Evolutionary conservation across 345 rosid genomes (phyloP).

Genomic region (Garcia nutans): DNA sequence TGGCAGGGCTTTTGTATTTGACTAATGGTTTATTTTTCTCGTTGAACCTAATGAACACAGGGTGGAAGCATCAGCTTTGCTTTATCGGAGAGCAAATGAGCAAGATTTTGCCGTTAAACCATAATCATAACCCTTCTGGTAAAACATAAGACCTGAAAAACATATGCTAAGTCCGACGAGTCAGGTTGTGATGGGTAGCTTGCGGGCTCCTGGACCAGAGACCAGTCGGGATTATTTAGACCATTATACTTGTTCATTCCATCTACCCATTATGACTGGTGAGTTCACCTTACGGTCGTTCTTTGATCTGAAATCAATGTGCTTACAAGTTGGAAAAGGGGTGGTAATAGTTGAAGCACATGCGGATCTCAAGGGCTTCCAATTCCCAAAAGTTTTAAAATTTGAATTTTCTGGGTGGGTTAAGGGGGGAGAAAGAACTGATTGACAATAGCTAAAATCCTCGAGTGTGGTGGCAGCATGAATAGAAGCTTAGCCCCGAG

Average conservation of each 20-base stretch:
- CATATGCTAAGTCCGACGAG: conserved; percentile 20
- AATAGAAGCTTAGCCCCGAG: neutral
- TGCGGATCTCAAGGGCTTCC: neutral
- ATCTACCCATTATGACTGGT: neutral
- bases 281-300: neutral
- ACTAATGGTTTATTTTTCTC: conserved; percentile 16
- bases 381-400: neutral
- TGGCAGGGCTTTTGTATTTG: neutral
- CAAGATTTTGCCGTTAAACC: conserved; percentile 76
- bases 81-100: conserved; percentile 93
- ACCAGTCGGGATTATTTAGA: neutral
- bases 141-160: conserved; percentile 35
- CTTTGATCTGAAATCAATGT: neutral
- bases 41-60: conserved; percentile 38
- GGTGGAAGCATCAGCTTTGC: conserved; percentile 99
- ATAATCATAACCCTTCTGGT: conserved; percentile 34
- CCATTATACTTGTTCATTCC: neutral
- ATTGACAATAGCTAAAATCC: neutral
- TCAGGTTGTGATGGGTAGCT: conserved; percentile 24
- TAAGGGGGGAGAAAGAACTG: neutral
- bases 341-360: neutral
- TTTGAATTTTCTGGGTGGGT: neutral
- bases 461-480: neutral
- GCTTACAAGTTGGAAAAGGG: neutral
- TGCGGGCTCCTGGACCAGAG: neutral